Evolutionary conservation across 2,329 filamentous ascomycete species (phyloP).

Genomic region (Fusarium luffae): DNA sequence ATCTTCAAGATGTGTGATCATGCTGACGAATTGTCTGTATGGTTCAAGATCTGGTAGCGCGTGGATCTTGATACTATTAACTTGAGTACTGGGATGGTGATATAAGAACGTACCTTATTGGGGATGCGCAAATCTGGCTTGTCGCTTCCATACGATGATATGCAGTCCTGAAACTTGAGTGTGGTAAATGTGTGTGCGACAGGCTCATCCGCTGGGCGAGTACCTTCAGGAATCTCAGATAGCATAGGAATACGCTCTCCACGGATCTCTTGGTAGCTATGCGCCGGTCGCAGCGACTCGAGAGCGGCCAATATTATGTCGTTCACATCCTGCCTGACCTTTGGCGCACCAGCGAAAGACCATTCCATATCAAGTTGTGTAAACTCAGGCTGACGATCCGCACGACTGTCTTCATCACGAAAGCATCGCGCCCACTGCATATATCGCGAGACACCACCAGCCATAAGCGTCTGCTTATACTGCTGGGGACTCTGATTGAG

Average conservation of each 20-base stretch:
- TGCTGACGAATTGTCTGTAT: slow-evolving; percentile 74
- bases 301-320: slow-evolving; percentile 50
- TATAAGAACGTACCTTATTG: slow-evolving; percentile 62
- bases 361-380: slow-evolving; percentile 95
- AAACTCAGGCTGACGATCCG: slow-evolving; percentile 96
- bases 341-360: slow-evolving; percentile 75
- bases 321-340: slow-evolving; percentile 51
- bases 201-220: slow-evolving; percentile 26
- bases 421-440: slow-evolving; percentile 96
- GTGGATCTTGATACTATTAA: slow-evolving; percentile 63
- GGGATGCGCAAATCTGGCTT: slow-evolving; percentile 89
- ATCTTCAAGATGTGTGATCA: slow-evolving; percentile 75
- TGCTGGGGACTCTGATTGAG: slow-evolving; percentile 97
- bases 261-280: slow-evolving; percentile 72
- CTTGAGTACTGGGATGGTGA: rapidly evolving
- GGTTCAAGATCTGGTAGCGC: slow-evolving; percentile 67
- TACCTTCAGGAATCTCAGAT: slow-evolving; percentile 37
- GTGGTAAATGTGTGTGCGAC: slow-evolving; percentile 50
- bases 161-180: slow-evolving; percentile 62
- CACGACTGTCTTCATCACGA: slow-evolving; percentile 90
- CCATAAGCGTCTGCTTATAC: slow-evolving; percentile 98
- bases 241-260: slow-evolving; percentile 51
- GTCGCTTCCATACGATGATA: slow-evolving; percentile 85
- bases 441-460: slow-evolving; percentile 83
- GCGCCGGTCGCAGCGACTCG: slow-evolving; percentile 43